Percentiles rank a stretch among this genome's conserved stretches.
phyloP scores from a whole-genome alignment of 306 rosid genomes.

The Vigna nakashimae region DNA sequence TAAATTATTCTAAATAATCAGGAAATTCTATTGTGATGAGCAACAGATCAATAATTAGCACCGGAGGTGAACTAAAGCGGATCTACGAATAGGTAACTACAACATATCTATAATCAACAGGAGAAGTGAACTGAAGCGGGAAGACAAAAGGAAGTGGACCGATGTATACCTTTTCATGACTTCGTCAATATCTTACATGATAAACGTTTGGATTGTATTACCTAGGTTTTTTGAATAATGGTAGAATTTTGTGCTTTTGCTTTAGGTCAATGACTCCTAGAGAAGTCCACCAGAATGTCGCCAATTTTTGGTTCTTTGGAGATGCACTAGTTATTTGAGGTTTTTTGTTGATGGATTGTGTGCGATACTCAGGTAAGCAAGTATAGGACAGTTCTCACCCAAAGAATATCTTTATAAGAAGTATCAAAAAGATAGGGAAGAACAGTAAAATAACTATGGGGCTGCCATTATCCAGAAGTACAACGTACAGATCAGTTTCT shows the following conservation, averaged over 20 bases:
- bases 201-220: not conserved
- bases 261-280: not conserved
- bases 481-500: constrained; percentile 23
- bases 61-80: constrained; percentile 13
- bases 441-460: not conserved
- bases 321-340: constrained; percentile 7
- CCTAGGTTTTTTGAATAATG: constrained; percentile 10
- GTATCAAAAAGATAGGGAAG: constrained; percentile 8
- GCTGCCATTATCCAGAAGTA: constrained; percentile 17
- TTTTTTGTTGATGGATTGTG: constrained; percentile 12
- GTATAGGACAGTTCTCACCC: not conserved
- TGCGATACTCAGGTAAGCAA: not conserved
- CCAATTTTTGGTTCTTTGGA: not conserved
- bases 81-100: no score
- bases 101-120: constrained; percentile 2
- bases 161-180: not conserved
- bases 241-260: not conserved
- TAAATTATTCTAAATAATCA: constrained; percentile 12
- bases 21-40: constrained; percentile 4
- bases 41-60: not conserved
- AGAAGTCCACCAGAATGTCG: constrained; percentile 11
- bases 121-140: constrained; percentile 21
- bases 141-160: not conserved
- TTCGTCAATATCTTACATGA: not conserved
- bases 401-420: not conserved